These are phyloP conservation scores for Amauroascus verrucosus DNA, from an alignment of 2,329 filamentous ascomycete genomes.

Conservation along the genomic window DNA sequence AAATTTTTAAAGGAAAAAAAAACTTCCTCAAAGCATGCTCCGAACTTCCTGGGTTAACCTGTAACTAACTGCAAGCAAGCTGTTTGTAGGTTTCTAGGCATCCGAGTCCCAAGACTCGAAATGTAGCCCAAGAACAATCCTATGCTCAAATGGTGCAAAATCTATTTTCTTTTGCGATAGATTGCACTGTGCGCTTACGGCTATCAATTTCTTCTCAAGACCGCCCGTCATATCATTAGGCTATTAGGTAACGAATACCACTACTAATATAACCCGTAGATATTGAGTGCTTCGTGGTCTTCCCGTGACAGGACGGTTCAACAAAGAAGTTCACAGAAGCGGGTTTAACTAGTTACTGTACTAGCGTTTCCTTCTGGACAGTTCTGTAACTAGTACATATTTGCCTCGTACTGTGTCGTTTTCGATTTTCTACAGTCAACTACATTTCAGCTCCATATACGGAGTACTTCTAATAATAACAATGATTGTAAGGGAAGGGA, in stretches of 20 bases:
- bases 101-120: background rate
- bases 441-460: no score
- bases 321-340: background rate
- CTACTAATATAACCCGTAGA: background rate
- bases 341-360: no score
- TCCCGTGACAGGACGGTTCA: background rate
- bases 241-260: slow-evolving; percentile 8
- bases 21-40: background rate
- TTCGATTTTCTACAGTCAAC: no score
- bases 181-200: background rate
- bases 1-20: background rate
- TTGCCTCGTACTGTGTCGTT: no score
- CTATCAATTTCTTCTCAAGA: background rate
- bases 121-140: background rate
- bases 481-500: no score
- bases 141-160: background rate
- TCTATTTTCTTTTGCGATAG: background rate
- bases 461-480: no score
- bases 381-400: background rate
- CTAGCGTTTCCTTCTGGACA: background rate
- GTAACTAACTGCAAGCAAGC: no score
- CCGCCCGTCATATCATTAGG: background rate
- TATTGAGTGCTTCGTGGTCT: background rate
- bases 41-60: background rate
- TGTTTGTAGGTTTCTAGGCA: background rate